Conservation (phyloP, 225 moss, liverwort and hornwort species). For the Pseudoscleropodium purum region DNA sequence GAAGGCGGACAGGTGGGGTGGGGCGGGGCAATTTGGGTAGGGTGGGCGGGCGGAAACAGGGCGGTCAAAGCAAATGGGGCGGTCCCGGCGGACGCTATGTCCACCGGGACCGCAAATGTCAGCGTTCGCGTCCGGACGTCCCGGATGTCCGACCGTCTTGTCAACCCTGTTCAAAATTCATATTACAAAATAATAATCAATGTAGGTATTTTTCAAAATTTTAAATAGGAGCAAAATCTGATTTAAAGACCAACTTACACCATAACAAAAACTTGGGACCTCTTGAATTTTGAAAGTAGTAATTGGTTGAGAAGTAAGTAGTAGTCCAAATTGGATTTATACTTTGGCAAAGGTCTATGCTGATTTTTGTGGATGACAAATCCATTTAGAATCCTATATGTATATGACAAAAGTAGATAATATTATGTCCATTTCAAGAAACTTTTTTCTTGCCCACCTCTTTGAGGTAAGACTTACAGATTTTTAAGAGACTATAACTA, state of each 20-base stretch:
- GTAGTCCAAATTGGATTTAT: not conserved
- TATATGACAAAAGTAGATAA: not conserved
- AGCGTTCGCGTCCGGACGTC: no score
- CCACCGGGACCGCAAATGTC: no score
- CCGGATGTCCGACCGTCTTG: no score
- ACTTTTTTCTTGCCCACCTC: not conserved
- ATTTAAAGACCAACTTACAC: not conserved
- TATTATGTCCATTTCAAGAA: not conserved
- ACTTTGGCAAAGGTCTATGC: not conserved
- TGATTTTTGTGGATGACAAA: not conserved
- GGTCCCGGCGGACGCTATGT: no score
- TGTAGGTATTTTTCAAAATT: not conserved
- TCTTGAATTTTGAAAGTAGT: not conserved
- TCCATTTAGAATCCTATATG: not conserved
- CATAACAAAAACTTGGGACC: not conserved
- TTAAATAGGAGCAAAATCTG: not conserved
- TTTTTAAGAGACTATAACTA: accelerated
- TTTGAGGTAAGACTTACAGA: not conserved
- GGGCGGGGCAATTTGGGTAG: no score
- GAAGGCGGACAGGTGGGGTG: no score
- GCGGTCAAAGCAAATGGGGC: no score
- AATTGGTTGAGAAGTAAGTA: not conserved
- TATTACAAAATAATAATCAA: not conserved
- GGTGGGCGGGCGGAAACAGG: no score
- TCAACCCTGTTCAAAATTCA: not conserved